Conservation (phyloP, 495 filamentous ascomycete species). For the Annulohypoxylon stygium region DNA sequence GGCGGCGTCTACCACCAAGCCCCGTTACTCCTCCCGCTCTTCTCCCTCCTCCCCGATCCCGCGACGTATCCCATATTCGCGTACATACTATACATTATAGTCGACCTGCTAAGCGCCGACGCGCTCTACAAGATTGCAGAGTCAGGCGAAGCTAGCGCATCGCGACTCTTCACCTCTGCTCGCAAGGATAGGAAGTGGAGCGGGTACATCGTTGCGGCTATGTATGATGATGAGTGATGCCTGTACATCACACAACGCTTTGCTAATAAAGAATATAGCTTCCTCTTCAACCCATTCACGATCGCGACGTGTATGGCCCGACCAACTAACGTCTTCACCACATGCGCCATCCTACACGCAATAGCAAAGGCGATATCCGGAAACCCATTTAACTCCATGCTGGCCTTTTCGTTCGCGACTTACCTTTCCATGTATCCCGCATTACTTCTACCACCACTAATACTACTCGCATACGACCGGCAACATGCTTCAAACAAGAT, state of each 20-base stretch:
- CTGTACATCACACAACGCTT: background rate
- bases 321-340: constrained; percentile 91
- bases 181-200: constrained; percentile 84
- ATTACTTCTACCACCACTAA: constrained; percentile 84
- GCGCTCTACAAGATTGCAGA: constrained; percentile 87
- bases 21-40: constrained; percentile 89
- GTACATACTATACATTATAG: constrained; percentile 80
- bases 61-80: constrained; percentile 75
- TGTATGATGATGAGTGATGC: constrained; percentile 61
- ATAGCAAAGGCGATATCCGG: constrained; percentile 85
- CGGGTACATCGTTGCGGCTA: constrained; percentile 80
- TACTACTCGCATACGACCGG: constrained; percentile 84
- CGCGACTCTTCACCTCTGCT: constrained; percentile 79
- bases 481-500: constrained; percentile 53
- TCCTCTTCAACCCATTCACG: constrained; percentile 95
- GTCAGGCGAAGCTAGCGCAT: constrained; percentile 79
- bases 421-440: constrained; percentile 94
- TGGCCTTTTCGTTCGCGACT: constrained; percentile 85
- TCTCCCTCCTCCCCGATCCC: constrained; percentile 83
- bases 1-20: constrained; percentile 98
- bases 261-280: constrained; percentile 63
- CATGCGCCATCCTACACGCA: constrained; percentile 86
- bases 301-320: constrained; percentile 93
- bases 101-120: constrained; percentile 86
- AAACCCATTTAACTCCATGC: constrained; percentile 79